Percentiles rank a stretch among this genome's conserved stretches.
Evolutionary conservation across 805 yeast genomes (phyloP).

Genomic region (Suhomyces kilbournensis): DNA sequence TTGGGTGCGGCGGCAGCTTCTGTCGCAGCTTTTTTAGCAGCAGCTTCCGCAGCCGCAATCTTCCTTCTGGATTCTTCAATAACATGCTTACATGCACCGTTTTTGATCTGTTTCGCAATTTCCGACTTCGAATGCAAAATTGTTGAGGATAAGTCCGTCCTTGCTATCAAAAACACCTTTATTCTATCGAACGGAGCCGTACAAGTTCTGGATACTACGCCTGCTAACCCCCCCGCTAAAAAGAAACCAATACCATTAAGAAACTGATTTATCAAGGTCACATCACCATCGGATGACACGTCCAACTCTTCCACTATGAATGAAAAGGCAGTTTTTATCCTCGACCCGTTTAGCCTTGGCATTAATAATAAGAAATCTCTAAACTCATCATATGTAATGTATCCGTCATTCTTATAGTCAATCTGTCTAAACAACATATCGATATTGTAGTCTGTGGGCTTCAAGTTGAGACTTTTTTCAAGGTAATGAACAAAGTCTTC

Average conservation of each 20-base stretch:
- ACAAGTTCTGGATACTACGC: conserved; percentile 92
- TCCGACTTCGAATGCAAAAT: conserved; percentile 54
- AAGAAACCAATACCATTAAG: conserved; percentile 86
- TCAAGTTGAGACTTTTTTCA: conserved; percentile 47
- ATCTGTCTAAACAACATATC: conserved; percentile 54
- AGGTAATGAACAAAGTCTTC: conserved; percentile 69
- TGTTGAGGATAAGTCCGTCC: conserved; percentile 77
- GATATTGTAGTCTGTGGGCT: conserved; percentile 51
- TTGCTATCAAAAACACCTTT: conserved; percentile 89
- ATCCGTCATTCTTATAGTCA: conserved; percentile 59
- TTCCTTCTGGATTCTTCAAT: conserved; percentile 33
- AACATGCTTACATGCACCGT: conserved; percentile 33
- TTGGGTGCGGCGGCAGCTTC: conserved; percentile 38
- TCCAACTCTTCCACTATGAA: conserved; percentile 79
- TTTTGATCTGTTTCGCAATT: conserved; percentile 34
- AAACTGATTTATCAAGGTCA: conserved; percentile 74
- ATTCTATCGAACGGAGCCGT: conserved; percentile 97
- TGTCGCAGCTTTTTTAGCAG: conserved; percentile 23
- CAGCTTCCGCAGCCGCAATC: conserved; percentile 25
- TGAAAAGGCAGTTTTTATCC: conserved; percentile 76
- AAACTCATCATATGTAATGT: conserved; percentile 81
- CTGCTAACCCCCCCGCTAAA: conserved; percentile 92
- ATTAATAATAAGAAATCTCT: conserved; percentile 76
- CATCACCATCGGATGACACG: conserved; percentile 88
- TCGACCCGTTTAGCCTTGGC: conserved; percentile 75